A percentile compares a stretch with the other conserved stretches of the same genome.
These are phyloP conservation scores for Sistotremastrum suecicum DNA, from an alignment of 768 basidiomycete species.

Conservation along the genomic window DNA sequence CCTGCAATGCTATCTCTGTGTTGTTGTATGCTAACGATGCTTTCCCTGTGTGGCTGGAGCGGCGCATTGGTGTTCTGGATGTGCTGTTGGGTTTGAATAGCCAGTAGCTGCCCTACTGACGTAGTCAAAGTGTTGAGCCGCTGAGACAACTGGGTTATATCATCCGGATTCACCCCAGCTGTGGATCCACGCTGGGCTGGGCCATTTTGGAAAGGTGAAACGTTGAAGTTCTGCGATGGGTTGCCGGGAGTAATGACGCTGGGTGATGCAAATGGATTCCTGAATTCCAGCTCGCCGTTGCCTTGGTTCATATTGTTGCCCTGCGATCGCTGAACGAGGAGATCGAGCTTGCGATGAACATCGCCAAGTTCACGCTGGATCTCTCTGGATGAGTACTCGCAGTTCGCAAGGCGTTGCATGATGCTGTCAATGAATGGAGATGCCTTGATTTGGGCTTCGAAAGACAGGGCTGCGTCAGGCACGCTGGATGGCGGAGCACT, in stretches of 20 bases:
- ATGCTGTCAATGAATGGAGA: constrained; percentile 69
- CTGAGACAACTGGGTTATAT: constrained; percentile 63
- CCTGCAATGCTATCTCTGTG: constrained; percentile 15
- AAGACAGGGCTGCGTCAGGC: constrained; percentile 32
- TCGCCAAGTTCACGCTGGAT: constrained; percentile 63
- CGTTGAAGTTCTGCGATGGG: constrained; percentile 15
- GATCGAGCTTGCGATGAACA: constrained; percentile 62
- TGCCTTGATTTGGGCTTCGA: constrained; percentile 62
- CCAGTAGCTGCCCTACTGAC: constrained; percentile 75
- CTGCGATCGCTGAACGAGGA: constrained; percentile 58
- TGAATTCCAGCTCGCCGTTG: constrained; percentile 55
- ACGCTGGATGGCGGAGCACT: constrained; percentile 41
- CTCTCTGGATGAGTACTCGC: constrained; percentile 54
- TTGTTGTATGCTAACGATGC: constrained; percentile 12
- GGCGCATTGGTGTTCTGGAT: constrained; percentile 29
- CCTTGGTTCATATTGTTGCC: constrained; percentile 14
- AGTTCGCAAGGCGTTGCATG: constrained; percentile 57
- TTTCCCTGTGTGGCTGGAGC: constrained; percentile 9
- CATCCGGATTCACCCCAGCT: constrained; percentile 50
- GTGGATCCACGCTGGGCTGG: constrained; percentile 44
- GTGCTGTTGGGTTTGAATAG: constrained; percentile 61
- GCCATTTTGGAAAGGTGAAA: constrained; percentile 21
- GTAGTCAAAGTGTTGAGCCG: constrained; percentile 67
- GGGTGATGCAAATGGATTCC: constrained; percentile 57
- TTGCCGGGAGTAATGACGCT: constrained; percentile 9